Evolutionary conservation across 805 yeast genomes (phyloP), one percentile per base, ranked within the genome.

Genomic region (Kuraishia capsulata): DNA sequence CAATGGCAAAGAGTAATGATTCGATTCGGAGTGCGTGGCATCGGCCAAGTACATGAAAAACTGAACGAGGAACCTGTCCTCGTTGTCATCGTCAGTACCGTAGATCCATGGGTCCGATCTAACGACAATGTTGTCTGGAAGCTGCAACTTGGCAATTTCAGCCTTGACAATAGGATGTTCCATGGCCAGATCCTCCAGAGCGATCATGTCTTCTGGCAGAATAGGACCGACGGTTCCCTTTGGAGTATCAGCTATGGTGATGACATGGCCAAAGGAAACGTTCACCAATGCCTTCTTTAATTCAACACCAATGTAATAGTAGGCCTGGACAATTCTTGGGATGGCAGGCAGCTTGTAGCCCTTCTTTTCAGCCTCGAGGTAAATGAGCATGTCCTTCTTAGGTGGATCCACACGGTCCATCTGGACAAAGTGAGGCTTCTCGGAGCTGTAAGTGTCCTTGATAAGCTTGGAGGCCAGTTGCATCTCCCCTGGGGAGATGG

Each of bases 101-200:
- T 84, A 82, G 71, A 82, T 84, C 94, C 95, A 84, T 38, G 89
- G 86, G 55, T 82, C 90, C 53, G 71, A 71, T 48, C 77, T 70
- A 36, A 80, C 78, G 26, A 56, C 49, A 45, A 54, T 62, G 56
- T 71, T 54, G 53, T 62, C 52, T 43, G 88, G 89, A 42, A 82
- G 64, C 46, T 76, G 68, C 59, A 81, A 66, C 56, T 81, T 80
- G 42, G 67, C 82, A 48, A 81, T 66, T 57, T 82, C 88, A 20
- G 78, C 83, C 43, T 56, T 45, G 43, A 81, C 77, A 2, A 51
- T 42, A 16, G 88, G 88, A 52, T 80, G 81, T 20, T 56, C 49
- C 49, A 61, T 51, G 42, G 76, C 67, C 37, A 62, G 51, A 3
- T 58, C 56, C 59, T 82, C 89, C 54, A 75, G 62, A 34, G 64